These are phyloP conservation scores for Lasiodiplodia gonubiensis DNA, from an alignment of 2,329 filamentous ascomycete genomes.

Conservation along the genomic window DNA sequence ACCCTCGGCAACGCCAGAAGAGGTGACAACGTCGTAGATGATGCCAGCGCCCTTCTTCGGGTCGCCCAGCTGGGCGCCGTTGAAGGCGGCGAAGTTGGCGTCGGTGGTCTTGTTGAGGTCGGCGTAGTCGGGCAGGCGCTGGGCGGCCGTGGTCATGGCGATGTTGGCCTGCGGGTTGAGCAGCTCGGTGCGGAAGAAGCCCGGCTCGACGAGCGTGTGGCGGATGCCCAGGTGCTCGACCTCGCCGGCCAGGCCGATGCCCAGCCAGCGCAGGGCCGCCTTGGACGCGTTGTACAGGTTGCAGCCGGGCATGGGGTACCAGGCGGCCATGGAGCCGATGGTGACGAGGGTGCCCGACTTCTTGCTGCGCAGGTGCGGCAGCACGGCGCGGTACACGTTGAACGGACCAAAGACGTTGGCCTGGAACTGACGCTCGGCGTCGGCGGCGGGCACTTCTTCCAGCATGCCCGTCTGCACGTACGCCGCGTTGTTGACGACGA, in stretches of 20 bases:
- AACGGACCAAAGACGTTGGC: slow-evolving; percentile 62
- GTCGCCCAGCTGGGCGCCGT: slow-evolving; percentile 57
- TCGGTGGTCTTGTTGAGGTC: slow-evolving; percentile 47
- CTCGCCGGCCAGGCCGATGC: slow-evolving; percentile 16
- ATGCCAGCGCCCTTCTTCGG: slow-evolving; percentile 59
- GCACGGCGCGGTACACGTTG: slow-evolving; percentile 55
- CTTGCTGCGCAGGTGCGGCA: slow-evolving; percentile 53
- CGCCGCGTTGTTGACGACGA: slow-evolving; percentile 15
- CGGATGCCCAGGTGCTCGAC: neutral
- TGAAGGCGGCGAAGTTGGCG: neutral
- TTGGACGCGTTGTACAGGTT: slow-evolving; percentile 57
- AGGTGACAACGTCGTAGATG: slow-evolving; percentile 63
- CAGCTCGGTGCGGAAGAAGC: slow-evolving; percentile 37
- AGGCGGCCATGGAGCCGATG: slow-evolving; percentile 54
- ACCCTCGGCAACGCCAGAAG: slow-evolving; percentile 50
- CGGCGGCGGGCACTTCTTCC: neutral
- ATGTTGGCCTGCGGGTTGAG: neutral
- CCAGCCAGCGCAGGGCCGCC: slow-evolving; percentile 36
- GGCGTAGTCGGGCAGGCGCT: slow-evolving; percentile 42
- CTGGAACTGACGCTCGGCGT: slow-evolving; percentile 42
- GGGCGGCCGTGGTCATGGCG: slow-evolving; percentile 29
- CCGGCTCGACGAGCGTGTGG: neutral
- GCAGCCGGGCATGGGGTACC: slow-evolving; percentile 46
- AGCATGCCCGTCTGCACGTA: neutral
- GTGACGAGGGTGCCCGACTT: slow-evolving; percentile 49